These are phyloP conservation scores for Pichia exigua DNA, from an alignment of 805 yeast genomes.

Conservation along the genomic window DNA sequence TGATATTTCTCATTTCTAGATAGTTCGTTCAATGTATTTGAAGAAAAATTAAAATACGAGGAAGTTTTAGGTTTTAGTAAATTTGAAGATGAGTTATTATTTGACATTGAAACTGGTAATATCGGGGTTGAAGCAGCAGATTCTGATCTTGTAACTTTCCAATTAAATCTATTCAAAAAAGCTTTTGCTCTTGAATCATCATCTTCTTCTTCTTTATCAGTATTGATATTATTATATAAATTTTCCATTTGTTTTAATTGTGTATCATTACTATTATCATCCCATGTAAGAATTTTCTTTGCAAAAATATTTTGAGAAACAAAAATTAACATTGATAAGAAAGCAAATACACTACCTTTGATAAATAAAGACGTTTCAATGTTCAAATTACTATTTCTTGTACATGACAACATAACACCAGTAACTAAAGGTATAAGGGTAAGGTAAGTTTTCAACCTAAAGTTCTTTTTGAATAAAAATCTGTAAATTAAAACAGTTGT, in stretches of 20 bases:
- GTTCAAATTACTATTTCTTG: constrained; percentile 30
- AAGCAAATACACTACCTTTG: constrained; percentile 43
- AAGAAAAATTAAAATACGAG: constrained; percentile 6
- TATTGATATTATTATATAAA: constrained; percentile 1
- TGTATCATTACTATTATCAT: constrained; percentile 15
- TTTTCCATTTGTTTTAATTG: constrained; percentile 1
- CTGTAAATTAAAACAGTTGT: constrained; percentile 79
- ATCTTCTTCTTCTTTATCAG: constrained; percentile 12
- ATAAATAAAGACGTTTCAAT: constrained; percentile 21
- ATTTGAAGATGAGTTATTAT: constrained; percentile 14
- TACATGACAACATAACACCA: constrained; percentile 82
- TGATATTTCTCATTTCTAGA: background rate
- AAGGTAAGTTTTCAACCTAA: constrained; percentile 59
- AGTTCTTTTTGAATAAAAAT: constrained; percentile 47
- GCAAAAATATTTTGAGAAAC: constrained; percentile 77
- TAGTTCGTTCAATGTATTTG: constrained; percentile 6
- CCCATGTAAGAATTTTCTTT: constrained; percentile 56
- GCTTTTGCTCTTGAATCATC: constrained; percentile 19
- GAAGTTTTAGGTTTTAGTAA: constrained; percentile 21
- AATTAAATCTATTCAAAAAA: constrained; percentile 22
- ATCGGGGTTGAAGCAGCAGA: constrained; percentile 30
- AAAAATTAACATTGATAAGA: constrained; percentile 55
- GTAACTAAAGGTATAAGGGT: constrained; percentile 70
- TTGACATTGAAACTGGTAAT: constrained; percentile 24
- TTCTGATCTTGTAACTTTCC: constrained; percentile 24